Evolutionary conservation across 306 rosid species (phyloP), one percentile per base, ranked within the genome.

Genomic region (Morella rubra): DNA sequence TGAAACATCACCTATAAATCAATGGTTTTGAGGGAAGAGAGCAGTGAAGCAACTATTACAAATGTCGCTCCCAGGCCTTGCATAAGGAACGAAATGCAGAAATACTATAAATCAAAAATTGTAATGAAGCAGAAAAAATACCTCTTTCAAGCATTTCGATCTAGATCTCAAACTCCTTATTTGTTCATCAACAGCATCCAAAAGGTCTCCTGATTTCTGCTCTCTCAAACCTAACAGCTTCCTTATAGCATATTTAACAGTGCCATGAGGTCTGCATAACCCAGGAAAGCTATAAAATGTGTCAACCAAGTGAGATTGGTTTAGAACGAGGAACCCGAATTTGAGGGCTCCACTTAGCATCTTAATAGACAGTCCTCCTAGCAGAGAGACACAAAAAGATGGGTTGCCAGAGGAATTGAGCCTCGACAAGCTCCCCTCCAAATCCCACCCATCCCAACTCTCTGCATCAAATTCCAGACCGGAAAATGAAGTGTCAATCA

Each of bases 401-500:
- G 96, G 84, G 24, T 85, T 81, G 79, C 81, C 65, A 46, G 88
- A 83, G 50, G 78, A 69, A 44, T 81, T 83, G 73, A 92, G 80
- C 86, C 76, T 87, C 32, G 89, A 88, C 80, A 92, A 81, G 80
- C 87, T 84, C 64, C 79, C 79, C 32, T 73, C 93, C 82, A 95
- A 86, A 81, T 87, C 80, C 97, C 99, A 95, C 86, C 95, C 92
- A 62, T 92, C 89, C 91, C 93, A 92, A 65, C 87, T 89, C 73
- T 85, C 84, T 49, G 7, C 52, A 73, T 90, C 97, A 88, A 88
- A 95, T 87, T 92, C 97, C 88, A 95, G 85, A 73, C 99, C 99
- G 1, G 99, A 95, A 81, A 89, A 92, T 53, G 99, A 85, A n/a
- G 97, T 89, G 68, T 95, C 99, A 67, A 95, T 83, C 66, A 92